A percentile compares a stretch with the other conserved stretches of the same genome.
These are phyloP conservation scores for Candida ficus DNA, from an alignment of 805 yeast genomes.

Conservation along the genomic window DNA sequence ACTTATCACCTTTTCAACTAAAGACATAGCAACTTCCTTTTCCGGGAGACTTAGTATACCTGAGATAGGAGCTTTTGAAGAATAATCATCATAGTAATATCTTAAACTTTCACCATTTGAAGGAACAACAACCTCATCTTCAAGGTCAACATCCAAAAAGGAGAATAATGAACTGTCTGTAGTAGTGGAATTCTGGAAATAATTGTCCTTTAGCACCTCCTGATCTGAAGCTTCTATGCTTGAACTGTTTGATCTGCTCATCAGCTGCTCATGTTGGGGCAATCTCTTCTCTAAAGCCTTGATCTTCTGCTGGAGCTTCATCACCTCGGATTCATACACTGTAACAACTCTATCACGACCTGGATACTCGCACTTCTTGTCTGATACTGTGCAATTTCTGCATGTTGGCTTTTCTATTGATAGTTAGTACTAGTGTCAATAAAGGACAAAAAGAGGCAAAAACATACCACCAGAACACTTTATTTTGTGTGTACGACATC, in stretches of 20 bases:
- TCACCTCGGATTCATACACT: conserved; percentile 19
- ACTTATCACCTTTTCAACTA: conserved; percentile 17
- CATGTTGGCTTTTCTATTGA: conserved; percentile 15
- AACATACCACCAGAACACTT: conserved; percentile 22
- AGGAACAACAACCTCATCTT: conserved; percentile 13
- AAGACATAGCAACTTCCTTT: conserved; percentile 11
- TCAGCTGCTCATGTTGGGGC: neutral
- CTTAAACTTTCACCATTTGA: conserved; percentile 10
- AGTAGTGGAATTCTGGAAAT: conserved; percentile 18
- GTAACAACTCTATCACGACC: conserved; percentile 19
- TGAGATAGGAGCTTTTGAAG: conserved; percentile 2
- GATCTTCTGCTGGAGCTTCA: conserved; percentile 14
- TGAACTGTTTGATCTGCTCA: neutral
- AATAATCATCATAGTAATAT: conserved; percentile 16
- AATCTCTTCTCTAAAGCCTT: conserved; percentile 9
- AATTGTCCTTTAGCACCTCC: conserved; percentile 16
- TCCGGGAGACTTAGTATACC: conserved; percentile 14
- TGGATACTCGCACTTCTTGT: conserved; percentile 16
- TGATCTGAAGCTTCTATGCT: conserved; percentile 4
- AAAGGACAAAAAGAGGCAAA: neutral
- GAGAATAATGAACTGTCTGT: conserved; percentile 23
- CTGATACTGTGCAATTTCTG: conserved; percentile 16
- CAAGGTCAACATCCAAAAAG: conserved; percentile 21
- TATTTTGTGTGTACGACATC: conserved; percentile 21
- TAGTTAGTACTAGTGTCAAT: neutral